phyloP scores from a whole-genome alignment of 2,329 filamentous ascomycete genomes.

The Fusarium dimerum region DNA sequence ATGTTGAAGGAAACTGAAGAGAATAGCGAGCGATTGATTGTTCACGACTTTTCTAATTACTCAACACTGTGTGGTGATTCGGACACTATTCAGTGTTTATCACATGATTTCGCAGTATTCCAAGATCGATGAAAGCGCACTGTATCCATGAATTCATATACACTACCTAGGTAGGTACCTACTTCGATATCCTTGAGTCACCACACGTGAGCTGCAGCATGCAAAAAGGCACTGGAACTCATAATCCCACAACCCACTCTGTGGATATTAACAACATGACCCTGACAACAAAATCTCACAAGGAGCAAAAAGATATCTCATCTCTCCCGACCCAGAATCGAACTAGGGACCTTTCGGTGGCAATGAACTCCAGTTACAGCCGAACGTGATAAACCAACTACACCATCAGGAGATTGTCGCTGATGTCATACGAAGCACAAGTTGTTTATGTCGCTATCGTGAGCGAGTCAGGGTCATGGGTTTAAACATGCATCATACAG shows the following conservation, averaged over 20 bases:
- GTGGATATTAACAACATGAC: not conserved
- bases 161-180: not conserved
- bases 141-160: not conserved
- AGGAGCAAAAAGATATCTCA: not conserved
- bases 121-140: no score
- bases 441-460: slow-evolving; percentile 1
- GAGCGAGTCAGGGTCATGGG: not conserved
- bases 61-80: no score
- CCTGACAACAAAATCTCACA: not conserved
- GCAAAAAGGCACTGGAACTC: not conserved
- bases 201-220: no score
- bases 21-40: no score
- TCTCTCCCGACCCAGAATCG: slow-evolving; percentile 9
- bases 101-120: not conserved
- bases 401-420: slow-evolving; percentile 7
- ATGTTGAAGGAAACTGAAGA: no score
- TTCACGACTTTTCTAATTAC: no score
- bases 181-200: not conserved
- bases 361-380: slow-evolving; percentile 7
- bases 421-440: not conserved
- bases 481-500: not conserved
- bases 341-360: slow-evolving; percentile 12
- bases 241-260: no score
- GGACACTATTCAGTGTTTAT: not conserved
- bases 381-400: slow-evolving; percentile 11